Evolutionary conservation across 169 alveolate genomes (phyloP), one percentile per base, ranked within the genome.

Genomic region (Plasmodium chabaudi): DNA sequence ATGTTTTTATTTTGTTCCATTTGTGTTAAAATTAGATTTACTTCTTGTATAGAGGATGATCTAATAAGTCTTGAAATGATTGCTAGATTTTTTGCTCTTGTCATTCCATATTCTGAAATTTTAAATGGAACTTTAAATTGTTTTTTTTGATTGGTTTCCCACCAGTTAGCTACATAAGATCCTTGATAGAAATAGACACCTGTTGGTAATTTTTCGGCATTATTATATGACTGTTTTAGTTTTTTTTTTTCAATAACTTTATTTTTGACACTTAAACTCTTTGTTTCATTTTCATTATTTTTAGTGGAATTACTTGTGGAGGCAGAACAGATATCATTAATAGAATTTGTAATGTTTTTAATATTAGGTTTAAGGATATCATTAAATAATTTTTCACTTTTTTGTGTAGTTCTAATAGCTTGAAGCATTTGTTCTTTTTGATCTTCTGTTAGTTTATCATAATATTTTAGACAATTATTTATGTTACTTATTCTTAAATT

Each of bases 121-220:
- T 79, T 79, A 65, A 79, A 79, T 39, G 89, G 89, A 17, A 79
- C 89, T 79, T 79, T 79, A 15, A 67, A 79, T 39, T 79, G 89
- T 42, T 79, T 79, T 60, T 79, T 79, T 56, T 79, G 79, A 53
- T 79, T 69, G 5, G 89, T 79, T 79, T 79, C 89, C 89, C 89
- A 79, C 89, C 89, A 79, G 57, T 79, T 79, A 47, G 89, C 89
- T 61, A 79, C 89, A 67, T 79, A 79, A 55, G 89, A 79, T 7
- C 89, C 89, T 79, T 79, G 89, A 53, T 79, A 79, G 12, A 79
- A 79, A 65, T 79, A 79, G n/a, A 79, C 89, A 1, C 89, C 89
- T 10, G 89, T 79, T 59, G 89, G 89, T 65, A 79, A 67, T 55
- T 79, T 79, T 21, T 79, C 89, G 42, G 65, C 15, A 60, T 67